Conservation (phyloP, 768 basidiomycete genomes). For the Roridomyces roridus region DNA sequence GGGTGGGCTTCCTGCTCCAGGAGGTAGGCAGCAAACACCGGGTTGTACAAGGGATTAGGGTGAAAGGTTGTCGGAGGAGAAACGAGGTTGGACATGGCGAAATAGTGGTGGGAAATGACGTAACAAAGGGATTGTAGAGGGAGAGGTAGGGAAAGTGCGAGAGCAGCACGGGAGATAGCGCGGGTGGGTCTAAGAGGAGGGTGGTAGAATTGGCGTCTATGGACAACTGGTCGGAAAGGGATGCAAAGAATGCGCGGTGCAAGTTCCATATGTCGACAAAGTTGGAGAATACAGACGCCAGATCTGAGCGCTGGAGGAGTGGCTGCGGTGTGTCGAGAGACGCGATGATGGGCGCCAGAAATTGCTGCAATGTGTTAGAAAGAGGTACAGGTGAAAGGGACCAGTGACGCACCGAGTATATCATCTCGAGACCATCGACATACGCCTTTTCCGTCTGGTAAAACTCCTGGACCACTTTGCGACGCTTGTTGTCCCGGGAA, state of each 20-base stretch:
- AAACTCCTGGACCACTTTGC: slow-evolving; percentile 80
- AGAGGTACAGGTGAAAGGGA: slow-evolving; percentile 3
- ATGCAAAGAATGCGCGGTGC: slow-evolving; percentile 74
- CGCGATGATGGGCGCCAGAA: slow-evolving; percentile 78
- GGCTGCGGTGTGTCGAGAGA: slow-evolving; percentile 74
- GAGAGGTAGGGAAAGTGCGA: slow-evolving; percentile 90
- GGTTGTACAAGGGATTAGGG: slow-evolving; percentile 50
- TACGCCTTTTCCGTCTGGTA: slow-evolving; percentile 84
- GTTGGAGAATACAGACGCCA: slow-evolving; percentile 83
- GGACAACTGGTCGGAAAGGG: slow-evolving; percentile 54
- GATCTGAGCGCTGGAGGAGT: slow-evolving; percentile 68
- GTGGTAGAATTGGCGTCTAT: slow-evolving; percentile 27
- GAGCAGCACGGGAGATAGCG: slow-evolving; percentile 65
- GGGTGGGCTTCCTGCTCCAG: slow-evolving; percentile 70
- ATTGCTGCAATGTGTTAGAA: slow-evolving; percentile 57
- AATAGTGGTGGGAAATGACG: slow-evolving; percentile 74
- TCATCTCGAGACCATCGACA: slow-evolving; percentile 80
- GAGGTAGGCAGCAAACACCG: slow-evolving; percentile 68
- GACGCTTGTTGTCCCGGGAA: slow-evolving; percentile 58
- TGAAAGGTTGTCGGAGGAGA: slow-evolving; percentile 45
- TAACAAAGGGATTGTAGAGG: slow-evolving; percentile 85
- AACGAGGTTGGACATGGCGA: slow-evolving; percentile 59
- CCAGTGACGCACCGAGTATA: slow-evolving; percentile 72
- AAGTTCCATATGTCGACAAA: slow-evolving; percentile 93
- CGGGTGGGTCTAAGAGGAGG: slow-evolving; percentile 31